Percentiles rank a stretch among this genome's conserved stretches.
phyloP scores from a whole-genome alignment of 2,329 filamentous ascomycete species.

The Septoria petroselini region DNA sequence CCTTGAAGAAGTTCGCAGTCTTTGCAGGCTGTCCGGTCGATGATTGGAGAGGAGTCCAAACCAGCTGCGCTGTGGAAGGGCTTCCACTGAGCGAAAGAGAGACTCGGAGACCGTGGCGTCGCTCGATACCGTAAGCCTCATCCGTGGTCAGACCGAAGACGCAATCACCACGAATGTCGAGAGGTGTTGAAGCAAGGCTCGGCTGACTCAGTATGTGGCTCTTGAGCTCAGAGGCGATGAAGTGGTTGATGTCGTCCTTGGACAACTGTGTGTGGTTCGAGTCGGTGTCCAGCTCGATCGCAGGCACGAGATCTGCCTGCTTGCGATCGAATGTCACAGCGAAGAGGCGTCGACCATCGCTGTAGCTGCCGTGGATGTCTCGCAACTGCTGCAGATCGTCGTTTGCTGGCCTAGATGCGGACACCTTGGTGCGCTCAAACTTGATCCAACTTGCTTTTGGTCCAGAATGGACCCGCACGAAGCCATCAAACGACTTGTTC shows the following conservation, averaged over 20 bases:
- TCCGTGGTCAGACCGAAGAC: too few relatives aligned
- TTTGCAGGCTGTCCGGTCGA: not conserved
- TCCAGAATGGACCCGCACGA: not conserved
- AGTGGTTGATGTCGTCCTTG: too few relatives aligned
- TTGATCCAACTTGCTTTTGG: not conserved
- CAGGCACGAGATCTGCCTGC: not conserved
- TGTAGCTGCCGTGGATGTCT: not conserved
- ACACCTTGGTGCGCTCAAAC: not conserved
- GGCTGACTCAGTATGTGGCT: too few relatives aligned
- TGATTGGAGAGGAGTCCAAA: not conserved
- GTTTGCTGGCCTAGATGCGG: not conserved
- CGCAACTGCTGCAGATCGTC: not conserved
- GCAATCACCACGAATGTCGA: too few relatives aligned
- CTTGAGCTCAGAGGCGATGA: too few relatives aligned
- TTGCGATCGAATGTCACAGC: not conserved
- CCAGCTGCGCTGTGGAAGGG: not conserved
- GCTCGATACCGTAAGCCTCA: too few relatives aligned
- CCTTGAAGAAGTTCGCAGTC: not conserved
- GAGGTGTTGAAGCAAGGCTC: too few relatives aligned
- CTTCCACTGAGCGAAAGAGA: too few relatives aligned
- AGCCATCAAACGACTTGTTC: not conserved
- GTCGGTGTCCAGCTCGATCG: not conserved
- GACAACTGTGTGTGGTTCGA: not conserved
- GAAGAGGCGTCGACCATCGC: not conserved
- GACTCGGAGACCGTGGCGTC: too few relatives aligned